Base-by-base conservation (phyloP, 2,329 filamentous ascomycete genomes). In the Ophiostoma pallidulum region DNA sequence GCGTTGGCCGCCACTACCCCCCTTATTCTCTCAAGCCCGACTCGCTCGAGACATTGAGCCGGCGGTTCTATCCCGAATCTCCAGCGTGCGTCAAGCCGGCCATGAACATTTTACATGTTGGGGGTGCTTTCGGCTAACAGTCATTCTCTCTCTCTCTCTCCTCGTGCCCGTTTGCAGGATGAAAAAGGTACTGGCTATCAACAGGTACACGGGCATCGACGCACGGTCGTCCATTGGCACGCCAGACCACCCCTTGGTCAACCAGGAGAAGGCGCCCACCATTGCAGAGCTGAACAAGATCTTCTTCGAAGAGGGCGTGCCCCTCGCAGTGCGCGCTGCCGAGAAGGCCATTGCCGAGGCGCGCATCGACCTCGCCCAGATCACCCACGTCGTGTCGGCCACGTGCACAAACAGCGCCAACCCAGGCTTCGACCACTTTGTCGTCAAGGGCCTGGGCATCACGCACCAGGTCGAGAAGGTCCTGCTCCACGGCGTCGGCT, bases 391-490 rank as follows among this genome's bases (percentile, higher is more conserved):
- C 35, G 78, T 85, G 8, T 75, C 78, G 20, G 82, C 79, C 0
- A 84, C 80, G 5, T 84, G 81, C 59, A 85, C 80, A 8, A 77
- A 84, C 59, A 82, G 78, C 53, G 78, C 79, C 14, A 84, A 84
- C 58, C 80, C 80, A 0, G 80, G 80, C 2, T 84, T 78, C 58
- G 81, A 84, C 54, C 77, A 83, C 59, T 81, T 70, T 52, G 76
- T 84, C 20, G 73, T 73, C 45, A 78, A 76, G 57, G 65, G 68
- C 4, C 63, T 85, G 3, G 77, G 77, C 0, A 66, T 84, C 26
- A 66, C 67, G n/a, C 66, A 72, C 29, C 65, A 64, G n/a, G 71
- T 80, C 3, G 78, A 85, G 56, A 82, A 80, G 57, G 75, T 81
- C 6, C 66, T 84, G 4, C 66, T 85, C 14, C 79, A 84, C 57